Evolutionary conservation across 2,329 filamentous ascomycete species (phyloP).

Genomic region (Aspergillus pseudoglaucus): DNA sequence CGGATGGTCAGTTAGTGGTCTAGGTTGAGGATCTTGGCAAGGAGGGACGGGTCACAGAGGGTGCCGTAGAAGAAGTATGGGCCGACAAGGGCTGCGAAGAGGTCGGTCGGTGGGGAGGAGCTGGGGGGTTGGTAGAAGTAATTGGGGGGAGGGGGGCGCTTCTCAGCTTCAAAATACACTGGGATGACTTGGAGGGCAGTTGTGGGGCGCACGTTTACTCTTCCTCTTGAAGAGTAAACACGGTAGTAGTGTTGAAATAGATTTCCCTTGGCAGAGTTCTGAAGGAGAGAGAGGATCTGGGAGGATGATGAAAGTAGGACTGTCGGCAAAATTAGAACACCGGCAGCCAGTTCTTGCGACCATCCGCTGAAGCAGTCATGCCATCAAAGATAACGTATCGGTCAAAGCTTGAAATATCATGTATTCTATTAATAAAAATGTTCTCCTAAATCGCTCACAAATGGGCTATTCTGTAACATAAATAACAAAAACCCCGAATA

Average conservation of each 20-base stretch:
- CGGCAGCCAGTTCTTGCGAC: too few relatives aligned
- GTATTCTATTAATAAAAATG: too few relatives aligned
- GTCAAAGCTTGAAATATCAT: too few relatives aligned
- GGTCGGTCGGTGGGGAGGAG: not conserved
- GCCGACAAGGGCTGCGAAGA: conserved; percentile 5
- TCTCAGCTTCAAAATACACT: not conserved
- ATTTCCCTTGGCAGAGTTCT: too few relatives aligned
- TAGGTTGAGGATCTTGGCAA: conserved; percentile 12
- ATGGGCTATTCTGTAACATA: not conserved
- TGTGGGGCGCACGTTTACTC: not conserved
- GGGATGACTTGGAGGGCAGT: not conserved
- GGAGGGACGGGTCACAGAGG: conserved; percentile 19
- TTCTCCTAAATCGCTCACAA: too few relatives aligned
- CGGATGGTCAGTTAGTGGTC: conserved; percentile 8
- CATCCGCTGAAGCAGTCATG: too few relatives aligned
- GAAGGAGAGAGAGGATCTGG: too few relatives aligned
- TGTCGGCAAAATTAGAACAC: too few relatives aligned
- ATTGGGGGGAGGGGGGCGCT: not conserved
- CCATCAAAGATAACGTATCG: too few relatives aligned
- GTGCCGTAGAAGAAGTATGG: conserved; percentile 27
- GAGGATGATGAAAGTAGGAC: too few relatives aligned
- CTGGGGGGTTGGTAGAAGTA: not conserved
- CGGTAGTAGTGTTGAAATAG: not conserved
- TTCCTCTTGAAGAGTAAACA: not conserved
- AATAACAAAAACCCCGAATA: not conserved